Evolutionary conservation across 2,329 filamentous ascomycete genomes (phyloP), one percentile per base, ranked within the genome.

Genomic region (Metarhizium album): DNA sequence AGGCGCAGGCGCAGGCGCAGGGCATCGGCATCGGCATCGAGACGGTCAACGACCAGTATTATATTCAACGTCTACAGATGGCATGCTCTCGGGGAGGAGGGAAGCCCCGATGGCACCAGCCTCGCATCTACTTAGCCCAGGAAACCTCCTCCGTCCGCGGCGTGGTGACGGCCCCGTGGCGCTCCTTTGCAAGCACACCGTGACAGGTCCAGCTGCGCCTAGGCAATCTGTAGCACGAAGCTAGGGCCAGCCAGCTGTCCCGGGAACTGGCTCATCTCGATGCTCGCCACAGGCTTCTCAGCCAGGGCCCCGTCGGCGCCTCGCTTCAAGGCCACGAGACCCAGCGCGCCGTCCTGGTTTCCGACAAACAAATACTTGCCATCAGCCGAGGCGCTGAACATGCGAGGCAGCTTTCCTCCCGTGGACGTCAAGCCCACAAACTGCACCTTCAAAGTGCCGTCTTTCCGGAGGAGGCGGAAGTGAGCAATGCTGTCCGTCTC

Each of bases 401-500:
- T 74, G 56, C 75, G 72, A 7, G 75, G 75, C 4, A 62, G 47
- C 3, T 57, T 52, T 22, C 72, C 70, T 40, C 64, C 62, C 0
- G 66, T 66, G 14, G 63, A 60, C 46, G 69, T 59, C 20, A 62
- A 55, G 47, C 66, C 62, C 24, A 57, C 59, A 49, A 67, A 68
- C 40, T 60, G 55, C 49, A 74, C 64, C 8, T 53, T 61, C 46
- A 64, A 0, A 11, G 55, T 54, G 40, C 54, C 58, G 29, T 52
- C 59, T 31, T 54, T 47, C 29, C 53, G 55, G 23, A 23, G 63
- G 42, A 70, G 55, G 57, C 61, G 61, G 59, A 78, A 75, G 60
- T 72, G 71, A 5, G 72, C 67, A 57, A 78, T 70, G 57, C 63
- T 72, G 63, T 78, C 75, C 8, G 68, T 70, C 3, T 55, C 56